Evolutionary conservation across 108 stramenopile species (phyloP), one percentile per base, ranked within the genome.

Genomic region (Fistulifera solaris): DNA sequence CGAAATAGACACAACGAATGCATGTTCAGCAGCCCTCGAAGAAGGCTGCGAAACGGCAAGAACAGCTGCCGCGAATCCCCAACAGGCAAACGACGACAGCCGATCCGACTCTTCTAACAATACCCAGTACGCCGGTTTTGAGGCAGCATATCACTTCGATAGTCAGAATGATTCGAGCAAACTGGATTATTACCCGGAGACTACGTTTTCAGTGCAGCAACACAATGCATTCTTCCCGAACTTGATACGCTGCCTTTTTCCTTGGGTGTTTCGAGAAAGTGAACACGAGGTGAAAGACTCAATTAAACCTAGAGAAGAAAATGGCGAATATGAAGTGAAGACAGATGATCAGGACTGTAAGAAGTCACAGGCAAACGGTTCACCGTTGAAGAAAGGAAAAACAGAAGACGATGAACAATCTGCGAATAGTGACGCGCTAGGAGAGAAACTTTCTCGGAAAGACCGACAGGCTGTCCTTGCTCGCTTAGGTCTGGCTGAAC

Each of bases 381-480:
- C 31, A 35, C 31, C 3, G 31, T 6, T 35, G 8, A 45, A 45
- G 16, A 45, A 45, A 6, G 21, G 21, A 17, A 45, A 45, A 19
- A 56, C 35, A 16, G 59, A 66, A 16, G 64, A 66, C 12, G 70
- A 77, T 31, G 75, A 77, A 1, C 41, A 62, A 11, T 62, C 57
- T 23, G 70, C 59, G 11, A 61, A 58, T 13, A 74, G 72, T 63
- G 72, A 66, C 31, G 53, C 47, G n/a, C 42, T 67, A 12, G 77
- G 75, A n/a, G 77, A 65, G 46, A 59, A 56, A 39, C 52, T 68
- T 1, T 69, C 73, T 0, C 61, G 70, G 12, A 66, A 62, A 27
- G 67, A 69, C 15, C 66, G 72, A 31, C 62, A 64, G 31, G 71
- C 71, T n/a, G 67, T 75, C 2, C 17, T 77, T 18, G 80, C 76